Percentiles rank a stretch among this genome's conserved stretches.
phyloP scores from a whole-genome alignment of 768 basidiomycete genomes.

The Podaxis sp. region DNA sequence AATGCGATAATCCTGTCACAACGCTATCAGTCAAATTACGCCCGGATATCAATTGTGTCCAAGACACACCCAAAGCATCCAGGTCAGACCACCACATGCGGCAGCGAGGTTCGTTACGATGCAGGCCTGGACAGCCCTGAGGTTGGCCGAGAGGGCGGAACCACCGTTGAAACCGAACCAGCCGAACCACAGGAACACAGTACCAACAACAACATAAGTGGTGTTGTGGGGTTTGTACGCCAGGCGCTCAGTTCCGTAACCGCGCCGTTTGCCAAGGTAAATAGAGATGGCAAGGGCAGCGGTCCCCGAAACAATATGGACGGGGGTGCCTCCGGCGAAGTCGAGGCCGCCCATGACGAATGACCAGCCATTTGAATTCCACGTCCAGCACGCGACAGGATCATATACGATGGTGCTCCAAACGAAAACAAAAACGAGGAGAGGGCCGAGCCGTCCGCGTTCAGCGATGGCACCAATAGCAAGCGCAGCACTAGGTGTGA shows the following conservation, averaged over 20 bases:
- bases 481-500: conserved; percentile 61
- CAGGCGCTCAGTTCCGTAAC: conserved; percentile 86
- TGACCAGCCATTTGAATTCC: conserved; percentile 81
- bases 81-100: conserved; percentile 80
- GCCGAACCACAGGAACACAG: conserved; percentile 89
- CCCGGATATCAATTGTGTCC: not conserved
- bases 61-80: conserved; percentile 79
- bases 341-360: conserved; percentile 78
- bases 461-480: conserved; percentile 93
- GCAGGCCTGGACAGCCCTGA: conserved; percentile 84
- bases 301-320: conserved; percentile 92
- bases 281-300: conserved; percentile 89
- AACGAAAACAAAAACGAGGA: conserved; percentile 84
- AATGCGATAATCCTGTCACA: conserved; percentile 75
- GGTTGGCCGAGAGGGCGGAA: conserved; percentile 82
- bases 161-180: conserved; percentile 98
- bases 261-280: conserved; percentile 87
- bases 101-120: conserved; percentile 94
- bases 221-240: conserved; percentile 95
- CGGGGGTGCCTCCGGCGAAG: conserved; percentile 94
- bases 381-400: conserved; percentile 95
- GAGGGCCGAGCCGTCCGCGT: conserved; percentile 78
- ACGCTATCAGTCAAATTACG: not conserved
- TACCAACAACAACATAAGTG: conserved; percentile 90
- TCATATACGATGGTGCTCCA: conserved; percentile 92